Percentiles rank a stretch among this genome's conserved stretches.
Conservation (phyloP, 495 filamentous ascomycete genomes). For the Neurospora sp. region DNA sequence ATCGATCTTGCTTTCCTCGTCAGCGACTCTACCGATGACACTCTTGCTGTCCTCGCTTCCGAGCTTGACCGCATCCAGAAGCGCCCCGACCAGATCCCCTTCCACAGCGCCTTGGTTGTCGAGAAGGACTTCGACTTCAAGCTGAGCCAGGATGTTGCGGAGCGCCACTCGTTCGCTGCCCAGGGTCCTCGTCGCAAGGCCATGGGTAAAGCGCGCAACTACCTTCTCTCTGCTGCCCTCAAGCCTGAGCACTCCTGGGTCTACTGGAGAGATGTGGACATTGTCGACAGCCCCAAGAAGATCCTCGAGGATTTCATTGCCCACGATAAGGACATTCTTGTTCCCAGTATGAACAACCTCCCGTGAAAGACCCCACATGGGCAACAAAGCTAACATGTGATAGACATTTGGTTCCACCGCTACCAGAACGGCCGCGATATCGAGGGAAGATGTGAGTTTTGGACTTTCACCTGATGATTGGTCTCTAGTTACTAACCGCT, state of each 20-base stretch:
- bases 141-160: slow-evolving; percentile 62
- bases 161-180: slow-evolving; percentile 75
- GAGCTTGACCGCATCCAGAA: slow-evolving; percentile 87
- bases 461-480: not conserved
- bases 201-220: slow-evolving; percentile 85
- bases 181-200: slow-evolving; percentile 86
- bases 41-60: slow-evolving; percentile 62
- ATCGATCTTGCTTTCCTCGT: slow-evolving; percentile 96
- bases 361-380: not conserved
- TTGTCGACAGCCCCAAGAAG: slow-evolving; percentile 73
- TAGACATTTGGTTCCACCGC: slow-evolving; percentile 97
- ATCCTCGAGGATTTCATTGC: slow-evolving; percentile 94
- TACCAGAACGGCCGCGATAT: slow-evolving; percentile 76
- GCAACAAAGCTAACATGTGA: slow-evolving; percentile 18
- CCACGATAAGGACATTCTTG: slow-evolving; percentile 84
- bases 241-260: slow-evolving; percentile 97
- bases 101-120: slow-evolving; percentile 72
- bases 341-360: slow-evolving; percentile 64
- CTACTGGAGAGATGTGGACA: slow-evolving; percentile 97
- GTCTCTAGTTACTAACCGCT: slow-evolving; percentile 7
- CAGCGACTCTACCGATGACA: slow-evolving; percentile 83
- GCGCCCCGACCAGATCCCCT: slow-evolving; percentile 63
- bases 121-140: slow-evolving; percentile 78
- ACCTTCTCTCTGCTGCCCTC: slow-evolving; percentile 72
- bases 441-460: slow-evolving; percentile 78